phyloP scores from a whole-genome alignment of 179 eudicot species.

The Beta lomatogona region DNA sequence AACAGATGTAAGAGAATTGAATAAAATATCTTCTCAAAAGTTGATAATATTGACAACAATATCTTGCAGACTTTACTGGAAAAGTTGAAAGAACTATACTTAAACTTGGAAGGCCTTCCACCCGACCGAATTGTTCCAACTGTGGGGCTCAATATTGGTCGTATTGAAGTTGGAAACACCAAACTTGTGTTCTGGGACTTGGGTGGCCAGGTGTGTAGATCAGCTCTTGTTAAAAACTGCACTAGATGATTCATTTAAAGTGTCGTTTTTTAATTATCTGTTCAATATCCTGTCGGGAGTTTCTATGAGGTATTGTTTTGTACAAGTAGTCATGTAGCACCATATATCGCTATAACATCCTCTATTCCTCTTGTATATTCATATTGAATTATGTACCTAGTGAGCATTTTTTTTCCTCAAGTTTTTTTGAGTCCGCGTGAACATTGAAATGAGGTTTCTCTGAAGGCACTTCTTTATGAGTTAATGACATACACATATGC shows the following conservation, averaged over 20 bases:
- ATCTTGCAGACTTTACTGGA: constrained; percentile 72
- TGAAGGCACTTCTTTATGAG: not conserved
- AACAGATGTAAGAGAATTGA: not conserved
- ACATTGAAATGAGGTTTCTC: not conserved
- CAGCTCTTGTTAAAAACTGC: not conserved
- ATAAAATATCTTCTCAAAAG: not conserved
- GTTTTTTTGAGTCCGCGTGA: not conserved
- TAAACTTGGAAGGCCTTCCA: constrained; percentile 87
- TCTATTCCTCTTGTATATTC: not conserved
- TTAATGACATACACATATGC: not conserved
- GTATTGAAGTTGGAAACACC: constrained; percentile 83
- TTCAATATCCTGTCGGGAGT: not conserved
- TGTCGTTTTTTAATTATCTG: not conserved
- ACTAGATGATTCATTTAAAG: not conserved
- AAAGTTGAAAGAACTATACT: constrained; percentile 83
- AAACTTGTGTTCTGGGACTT: constrained; percentile 99
- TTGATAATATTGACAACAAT: constrained; percentile 3
- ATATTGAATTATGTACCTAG: not conserved
- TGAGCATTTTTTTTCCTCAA: not conserved
- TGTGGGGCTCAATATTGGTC: constrained; percentile 97
- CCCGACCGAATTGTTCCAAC: constrained; percentile 98
- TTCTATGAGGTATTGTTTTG: constrained; percentile 2
- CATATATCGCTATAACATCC: not conserved
- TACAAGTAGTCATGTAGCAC: not conserved
- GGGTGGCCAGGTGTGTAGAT: constrained; percentile 89